Evolutionary conservation across 208 protist genomes (phyloP), one percentile per base, ranked within the genome.

Genomic region (Wallacemonas sp.): DNA sequence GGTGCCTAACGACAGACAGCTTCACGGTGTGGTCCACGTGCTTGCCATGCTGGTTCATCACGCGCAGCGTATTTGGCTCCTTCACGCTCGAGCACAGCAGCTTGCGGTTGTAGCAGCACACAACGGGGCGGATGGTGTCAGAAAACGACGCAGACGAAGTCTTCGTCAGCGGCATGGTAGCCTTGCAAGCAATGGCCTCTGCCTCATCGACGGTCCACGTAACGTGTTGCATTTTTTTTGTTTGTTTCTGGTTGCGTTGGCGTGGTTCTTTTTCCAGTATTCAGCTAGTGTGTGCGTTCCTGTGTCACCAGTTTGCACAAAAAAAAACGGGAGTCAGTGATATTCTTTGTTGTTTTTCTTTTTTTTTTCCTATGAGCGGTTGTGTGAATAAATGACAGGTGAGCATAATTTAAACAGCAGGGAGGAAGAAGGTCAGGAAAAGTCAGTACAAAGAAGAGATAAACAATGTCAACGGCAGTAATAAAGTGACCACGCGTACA

Each of bases 21-120:
- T 77, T 77, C 33, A 96, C 62, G 22, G 77, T 79, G 39, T 66
- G 78, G 49, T 94, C 86, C 23, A 70, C 76, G 61, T 85, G 81
- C 57, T 86, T 91, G 26, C 91, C 91, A 33, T 86, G 69, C 25
- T 79, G 79, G 50, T 87, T 87, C 50, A 96, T 72, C 16, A 96
- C 64, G 16, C 88, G 86, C 26, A 96, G 70, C 36, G 76, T 77
- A 70, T 91, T 94, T n/a, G 88, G 70, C 57, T 87, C 74, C 68
- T 93, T 93, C 63, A 86, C 78, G 31, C 82, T 92, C 79, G 91
- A 89, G 76, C 88, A 94, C 33, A 94, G 76, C 45, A 92, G 67
- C 33, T 77, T 77, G 44, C 84, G 79, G 52, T 59, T 59, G 67
- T 91, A 81, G 8, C 79, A 83, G 44, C 87, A 67, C 20, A 96